These are phyloP conservation scores for Lycium ferocissimum DNA, from an alignment of 257 asterid genomes.

Conservation along the genomic window DNA sequence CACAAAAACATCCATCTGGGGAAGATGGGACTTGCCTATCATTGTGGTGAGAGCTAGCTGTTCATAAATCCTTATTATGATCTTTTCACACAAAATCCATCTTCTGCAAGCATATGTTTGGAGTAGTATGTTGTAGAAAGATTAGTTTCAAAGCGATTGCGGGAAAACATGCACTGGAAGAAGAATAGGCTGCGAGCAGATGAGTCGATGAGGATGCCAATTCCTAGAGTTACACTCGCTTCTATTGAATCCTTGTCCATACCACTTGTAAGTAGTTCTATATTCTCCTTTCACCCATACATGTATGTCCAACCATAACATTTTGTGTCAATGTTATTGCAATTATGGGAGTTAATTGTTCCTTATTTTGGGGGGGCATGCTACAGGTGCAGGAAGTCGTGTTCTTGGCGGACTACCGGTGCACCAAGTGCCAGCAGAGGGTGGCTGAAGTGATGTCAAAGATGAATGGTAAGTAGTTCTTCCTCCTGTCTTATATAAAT, in stretches of 20 bases:
- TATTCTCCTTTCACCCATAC: not conserved
- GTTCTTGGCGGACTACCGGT: conserved; percentile 78
- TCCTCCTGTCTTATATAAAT: not conserved
- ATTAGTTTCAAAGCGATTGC: not conserved
- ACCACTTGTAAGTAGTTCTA: conserved; percentile 35
- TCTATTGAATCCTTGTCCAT: conserved; percentile 56
- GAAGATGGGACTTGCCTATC: conserved; percentile 40
- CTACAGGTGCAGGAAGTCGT: conserved; percentile 86
- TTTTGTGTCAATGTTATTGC: conserved; percentile 22
- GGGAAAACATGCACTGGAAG: conserved; percentile 14
- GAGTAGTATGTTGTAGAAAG: not conserved
- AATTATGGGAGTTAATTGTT: not conserved
- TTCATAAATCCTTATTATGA: conserved; percentile 37
- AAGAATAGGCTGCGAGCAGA: conserved; percentile 19
- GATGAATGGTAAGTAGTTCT: conserved; percentile 61
- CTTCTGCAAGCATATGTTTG: not conserved
- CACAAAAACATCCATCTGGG: conserved; percentile 8
- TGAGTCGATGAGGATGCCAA: not conserved
- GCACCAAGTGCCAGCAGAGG: conserved; percentile 73
- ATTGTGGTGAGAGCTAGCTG: conserved; percentile 33
- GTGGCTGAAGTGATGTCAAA: conserved; percentile 74
- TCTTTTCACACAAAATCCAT: not conserved
- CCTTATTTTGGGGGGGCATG: not conserved
- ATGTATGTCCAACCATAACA: not conserved
- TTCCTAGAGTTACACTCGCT: conserved; percentile 38